Percentiles rank a stretch among this genome's conserved stretches.
phyloP scores from a whole-genome alignment of 805 yeast species.

The Scheffersomyces lignosus region DNA sequence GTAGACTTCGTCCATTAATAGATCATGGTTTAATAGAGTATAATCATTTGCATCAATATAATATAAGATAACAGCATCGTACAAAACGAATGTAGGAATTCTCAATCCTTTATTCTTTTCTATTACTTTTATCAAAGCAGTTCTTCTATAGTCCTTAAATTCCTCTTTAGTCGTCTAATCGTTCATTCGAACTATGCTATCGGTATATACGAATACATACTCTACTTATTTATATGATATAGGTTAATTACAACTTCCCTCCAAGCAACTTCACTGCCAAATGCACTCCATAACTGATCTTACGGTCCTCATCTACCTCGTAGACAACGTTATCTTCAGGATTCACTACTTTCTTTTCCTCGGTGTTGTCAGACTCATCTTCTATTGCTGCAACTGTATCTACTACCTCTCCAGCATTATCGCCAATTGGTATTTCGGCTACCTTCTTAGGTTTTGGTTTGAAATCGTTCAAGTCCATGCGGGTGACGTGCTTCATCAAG shows the following conservation, averaged over 20 bases:
- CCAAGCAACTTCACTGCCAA: slow-evolving; percentile 66
- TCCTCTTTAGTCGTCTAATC: too few relatives aligned
- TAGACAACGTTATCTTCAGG: slow-evolving; percentile 9
- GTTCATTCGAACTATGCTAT: too few relatives aligned
- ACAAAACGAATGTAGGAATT: too few relatives aligned
- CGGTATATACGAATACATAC: too few relatives aligned
- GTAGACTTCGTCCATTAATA: too few relatives aligned
- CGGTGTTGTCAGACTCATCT: slow-evolving; percentile 10
- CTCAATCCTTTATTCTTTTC: too few relatives aligned
- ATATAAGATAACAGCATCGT: too few relatives aligned
- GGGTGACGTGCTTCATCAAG: slow-evolving; percentile 52
- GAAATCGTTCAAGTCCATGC: slow-evolving; percentile 62
- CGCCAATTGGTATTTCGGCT: neutral
- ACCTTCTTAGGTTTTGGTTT: slow-evolving; percentile 24
- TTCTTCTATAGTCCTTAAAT: too few relatives aligned
- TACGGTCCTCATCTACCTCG: slow-evolving; percentile 55
- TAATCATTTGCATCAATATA: too few relatives aligned
- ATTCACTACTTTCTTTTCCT: slow-evolving; percentile 1
- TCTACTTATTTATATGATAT: too few relatives aligned
- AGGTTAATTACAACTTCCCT: slow-evolving; percentile 42
- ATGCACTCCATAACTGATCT: slow-evolving; percentile 61
- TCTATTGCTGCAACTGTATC: slow-evolving; percentile 6
- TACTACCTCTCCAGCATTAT: slow-evolving; percentile 2
- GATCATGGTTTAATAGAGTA: too few relatives aligned
- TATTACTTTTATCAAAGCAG: too few relatives aligned